Percentiles rank a stretch among this genome's conserved stretches.
Evolutionary conservation across 345 rosid genomes (phyloP).

Genomic region (Bruguiera parviflora): DNA sequence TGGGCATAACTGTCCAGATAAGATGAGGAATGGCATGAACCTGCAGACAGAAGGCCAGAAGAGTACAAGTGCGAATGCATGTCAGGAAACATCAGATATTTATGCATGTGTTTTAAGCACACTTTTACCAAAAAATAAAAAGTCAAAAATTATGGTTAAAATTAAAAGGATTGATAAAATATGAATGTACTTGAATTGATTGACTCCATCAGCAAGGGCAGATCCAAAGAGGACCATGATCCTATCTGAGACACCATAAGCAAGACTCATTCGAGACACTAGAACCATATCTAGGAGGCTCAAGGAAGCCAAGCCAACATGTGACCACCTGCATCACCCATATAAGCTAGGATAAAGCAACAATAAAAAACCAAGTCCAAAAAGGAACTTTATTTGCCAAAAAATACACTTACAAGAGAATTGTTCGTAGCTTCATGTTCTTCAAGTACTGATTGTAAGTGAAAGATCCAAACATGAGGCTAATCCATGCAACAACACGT

Average conservation of each 20-base stretch:
- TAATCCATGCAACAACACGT: conserved; percentile 88
- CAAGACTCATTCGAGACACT: conserved; percentile 55
- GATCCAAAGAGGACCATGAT: conserved; percentile 85
- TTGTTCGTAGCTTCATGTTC: conserved; percentile 66
- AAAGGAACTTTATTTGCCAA: not conserved
- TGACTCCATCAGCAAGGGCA: conserved; percentile 82
- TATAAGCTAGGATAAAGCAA: conserved; percentile 14
- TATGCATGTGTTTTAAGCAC: not conserved
- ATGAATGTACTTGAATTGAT: conserved; percentile 77
- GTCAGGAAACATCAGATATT: not conserved
- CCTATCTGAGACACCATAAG: conserved; percentile 74
- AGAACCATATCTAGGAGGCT: conserved; percentile 66
- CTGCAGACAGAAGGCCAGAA: conserved; percentile 36
- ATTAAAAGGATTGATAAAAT: conserved; percentile 3
- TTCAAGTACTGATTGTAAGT: conserved; percentile 67
- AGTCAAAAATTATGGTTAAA: not conserved
- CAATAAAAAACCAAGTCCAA: conserved; percentile 4
- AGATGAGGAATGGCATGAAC: conserved; percentile 94
- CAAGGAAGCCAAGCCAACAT: conserved; percentile 58
- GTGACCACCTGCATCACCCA: conserved; percentile 68
- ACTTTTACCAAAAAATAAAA: not conserved
- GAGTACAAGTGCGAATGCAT: conserved; percentile 4
- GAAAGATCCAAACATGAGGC: conserved; percentile 92
- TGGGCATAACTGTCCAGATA: conserved; percentile 93
- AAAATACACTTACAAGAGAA: conserved; percentile 58